phyloP scores from a whole-genome alignment of 2,329 filamentous ascomycete species.

The Hymenoscyphus repandus region DNA sequence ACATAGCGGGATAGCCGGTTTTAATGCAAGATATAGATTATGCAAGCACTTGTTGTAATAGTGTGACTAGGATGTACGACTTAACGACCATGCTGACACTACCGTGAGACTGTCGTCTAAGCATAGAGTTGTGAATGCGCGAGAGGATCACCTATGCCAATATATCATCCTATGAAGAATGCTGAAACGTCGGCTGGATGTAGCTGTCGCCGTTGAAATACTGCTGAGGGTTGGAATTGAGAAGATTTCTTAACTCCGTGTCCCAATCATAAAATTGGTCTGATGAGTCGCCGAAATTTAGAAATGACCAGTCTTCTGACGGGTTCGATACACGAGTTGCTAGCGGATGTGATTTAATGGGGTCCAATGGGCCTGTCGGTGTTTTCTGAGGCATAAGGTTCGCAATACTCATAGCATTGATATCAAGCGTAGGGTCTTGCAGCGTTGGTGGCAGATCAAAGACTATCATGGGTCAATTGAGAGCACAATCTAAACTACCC shows the following conservation, averaged over 20 bases:
- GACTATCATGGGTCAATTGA: slow-evolving; percentile 9
- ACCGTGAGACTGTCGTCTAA: too few relatives aligned
- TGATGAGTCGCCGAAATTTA: slow-evolving; percentile 27
- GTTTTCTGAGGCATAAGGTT: not conserved
- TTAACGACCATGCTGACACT: too few relatives aligned
- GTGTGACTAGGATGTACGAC: too few relatives aligned
- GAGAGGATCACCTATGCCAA: too few relatives aligned
- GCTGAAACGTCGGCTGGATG: not conserved
- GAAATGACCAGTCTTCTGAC: slow-evolving; percentile 26
- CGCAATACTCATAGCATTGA: not conserved
- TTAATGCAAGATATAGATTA: too few relatives aligned
- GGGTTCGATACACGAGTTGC: not conserved
- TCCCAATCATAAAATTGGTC: slow-evolving; percentile 30
- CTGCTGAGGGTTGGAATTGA: slow-evolving; percentile 12
- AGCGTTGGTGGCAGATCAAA: slow-evolving; percentile 18
- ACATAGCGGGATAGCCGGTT: too few relatives aligned
- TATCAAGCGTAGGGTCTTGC: slow-evolving; percentile 4
- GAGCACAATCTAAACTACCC: not conserved
- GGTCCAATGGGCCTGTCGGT: not conserved
- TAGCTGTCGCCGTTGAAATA: not conserved
- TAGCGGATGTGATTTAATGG: not conserved
- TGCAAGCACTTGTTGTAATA: too few relatives aligned
- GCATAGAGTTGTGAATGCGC: too few relatives aligned
- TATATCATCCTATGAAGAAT: not conserved
- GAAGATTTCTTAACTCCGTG: slow-evolving; percentile 24